phyloP scores from a whole-genome alignment of 306 rosid genomes.

The Sindora glabra region DNA sequence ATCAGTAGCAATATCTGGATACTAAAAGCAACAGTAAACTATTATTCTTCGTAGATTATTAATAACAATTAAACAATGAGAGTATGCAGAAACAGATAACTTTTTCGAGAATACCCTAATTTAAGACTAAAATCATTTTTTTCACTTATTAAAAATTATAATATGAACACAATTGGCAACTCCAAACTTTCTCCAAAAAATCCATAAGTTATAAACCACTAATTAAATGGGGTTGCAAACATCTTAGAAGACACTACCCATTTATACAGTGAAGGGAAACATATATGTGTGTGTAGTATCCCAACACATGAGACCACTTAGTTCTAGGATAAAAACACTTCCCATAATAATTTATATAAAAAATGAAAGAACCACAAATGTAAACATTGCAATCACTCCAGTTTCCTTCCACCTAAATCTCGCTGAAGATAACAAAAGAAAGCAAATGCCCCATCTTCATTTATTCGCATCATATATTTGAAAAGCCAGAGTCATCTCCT shows the following conservation, averaged over 20 bases:
- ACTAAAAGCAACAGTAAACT: not conserved
- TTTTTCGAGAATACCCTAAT: not conserved
- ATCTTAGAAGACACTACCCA: not conserved
- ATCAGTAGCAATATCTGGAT: slow-evolving; percentile 12
- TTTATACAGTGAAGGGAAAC: not conserved
- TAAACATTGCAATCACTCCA: not conserved
- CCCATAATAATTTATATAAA: too few species aligned
- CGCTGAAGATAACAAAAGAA: not conserved
- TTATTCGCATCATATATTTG: too few species aligned
- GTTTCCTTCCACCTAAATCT: not conserved
- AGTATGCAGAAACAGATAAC: not conserved
- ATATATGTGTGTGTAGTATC: too few species aligned
- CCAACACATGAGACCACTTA: too few species aligned
- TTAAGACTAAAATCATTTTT: not conserved
- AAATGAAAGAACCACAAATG: not conserved
- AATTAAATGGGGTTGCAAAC: not conserved
- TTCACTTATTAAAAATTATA: too few species aligned
- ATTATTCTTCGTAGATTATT: not conserved
- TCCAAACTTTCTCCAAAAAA: not conserved
- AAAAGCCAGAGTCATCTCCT: too few species aligned
- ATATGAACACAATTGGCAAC: too few species aligned
- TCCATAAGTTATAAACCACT: not conserved
- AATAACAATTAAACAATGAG: not conserved
- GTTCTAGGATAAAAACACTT: not conserved
- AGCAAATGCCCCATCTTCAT: not conserved